Base-by-base conservation (phyloP, 345 rosid species). In the Eucalyptus dawsonii region DNA sequence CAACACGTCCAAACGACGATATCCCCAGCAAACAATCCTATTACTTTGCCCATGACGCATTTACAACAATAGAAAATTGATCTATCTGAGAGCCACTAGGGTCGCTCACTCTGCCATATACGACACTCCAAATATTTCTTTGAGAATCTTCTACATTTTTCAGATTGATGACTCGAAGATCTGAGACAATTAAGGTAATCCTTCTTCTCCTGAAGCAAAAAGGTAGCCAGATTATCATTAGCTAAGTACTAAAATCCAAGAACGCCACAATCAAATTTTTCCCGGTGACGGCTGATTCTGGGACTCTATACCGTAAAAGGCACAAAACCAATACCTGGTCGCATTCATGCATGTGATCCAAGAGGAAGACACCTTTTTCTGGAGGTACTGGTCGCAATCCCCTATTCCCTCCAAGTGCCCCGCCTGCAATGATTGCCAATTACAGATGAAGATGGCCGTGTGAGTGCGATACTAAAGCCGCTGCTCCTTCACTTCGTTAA, bases 401-500 rank as follows among this genome's bases (percentile, higher is more conserved):
- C 90, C 98, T 95, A 88, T 93, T 95, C 90, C 99, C 98, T 88
- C 99, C 99, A 91, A 95, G 95, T 87, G 98, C 98, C 80, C 99
- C 98, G 88, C 98, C 99, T 94, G 91, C 89, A 14, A 60, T 27
- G 67, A 27, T 27, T 53, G 90, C 53, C 86, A 19, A 21, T 83
- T 25, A 31, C 62, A 19, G 29, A 69, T 60, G 60, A 87, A 60
- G n/a, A 27, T 27, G n/a, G 67, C 29, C 67, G 14, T 60, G 15
- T 12, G 29, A 60, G 14, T 25, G n/a, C 31, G 14, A 11, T 11
- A 25, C n/a, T 6, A 56, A 56, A 56, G 60, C 27, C 6, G 27
- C 27, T 21, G 27, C 60, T 56, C 27, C 27, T 54, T 21, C 60
- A 2, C 60, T 54, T 0, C n/a, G 60, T 54, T 54, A 22, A 9